These are phyloP conservation scores for Ciborinia camelliae DNA, from an alignment of 2,329 filamentous ascomycete species.

Conservation along the genomic window DNA sequence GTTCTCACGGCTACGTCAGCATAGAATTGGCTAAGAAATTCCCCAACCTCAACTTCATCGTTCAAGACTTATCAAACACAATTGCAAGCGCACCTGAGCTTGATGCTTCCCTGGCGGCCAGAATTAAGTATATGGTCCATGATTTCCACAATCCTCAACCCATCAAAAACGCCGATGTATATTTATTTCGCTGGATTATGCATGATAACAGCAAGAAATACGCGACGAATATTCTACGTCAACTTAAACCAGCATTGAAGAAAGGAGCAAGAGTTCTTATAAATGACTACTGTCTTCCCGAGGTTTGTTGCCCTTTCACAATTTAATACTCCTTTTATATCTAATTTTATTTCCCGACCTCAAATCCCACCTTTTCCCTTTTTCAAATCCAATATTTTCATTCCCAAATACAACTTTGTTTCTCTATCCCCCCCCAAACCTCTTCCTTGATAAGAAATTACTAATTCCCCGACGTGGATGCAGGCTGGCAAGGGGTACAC, in stretches of 20 bases:
- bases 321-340: too few species aligned
- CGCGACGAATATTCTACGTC: slow-evolving; percentile 47
- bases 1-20: slow-evolving; percentile 55
- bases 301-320: too few species aligned
- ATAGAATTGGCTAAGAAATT: slow-evolving; percentile 52
- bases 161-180: slow-evolving; percentile 52
- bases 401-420: too few species aligned
- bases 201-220: slow-evolving; percentile 59
- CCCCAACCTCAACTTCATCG: slow-evolving; percentile 51
- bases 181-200: slow-evolving; percentile 58
- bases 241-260: slow-evolving; percentile 53
- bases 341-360: too few species aligned
- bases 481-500: slow-evolving; percentile 40
- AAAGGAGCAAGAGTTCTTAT: slow-evolving; percentile 42
- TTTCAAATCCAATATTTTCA: too few species aligned
- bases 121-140: slow-evolving; percentile 46
- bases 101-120: slow-evolving; percentile 40
- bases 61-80: slow-evolving; percentile 51
- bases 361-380: too few species aligned
- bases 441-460: too few species aligned
- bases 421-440: too few species aligned
- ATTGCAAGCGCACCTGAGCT: slow-evolving; percentile 47
- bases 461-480: too few species aligned
- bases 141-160: slow-evolving; percentile 58
- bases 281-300: slow-evolving; percentile 46